Evolutionary conservation across 306 rosid genomes (phyloP).

Genomic region (Astragalus membranaceus): DNA sequence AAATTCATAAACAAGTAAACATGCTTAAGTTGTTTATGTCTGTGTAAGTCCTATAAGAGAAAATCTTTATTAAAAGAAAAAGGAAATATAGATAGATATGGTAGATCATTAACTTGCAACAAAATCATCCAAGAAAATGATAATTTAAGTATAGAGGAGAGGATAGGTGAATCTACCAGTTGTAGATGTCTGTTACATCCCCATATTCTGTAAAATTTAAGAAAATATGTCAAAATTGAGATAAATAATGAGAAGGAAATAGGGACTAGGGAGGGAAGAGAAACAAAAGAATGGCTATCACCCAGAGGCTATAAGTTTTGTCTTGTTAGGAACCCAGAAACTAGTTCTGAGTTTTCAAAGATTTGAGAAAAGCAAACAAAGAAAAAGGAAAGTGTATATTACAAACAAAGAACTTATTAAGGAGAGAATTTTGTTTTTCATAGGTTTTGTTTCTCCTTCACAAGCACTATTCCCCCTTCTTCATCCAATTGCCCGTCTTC

Average conservation of each 20-base stretch:
- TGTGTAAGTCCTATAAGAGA: not conserved
- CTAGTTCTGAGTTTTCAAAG: not conserved
- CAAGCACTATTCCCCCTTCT: not conserved
- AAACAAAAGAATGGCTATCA: not conserved
- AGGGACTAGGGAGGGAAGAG: no score
- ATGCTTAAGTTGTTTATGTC: not conserved
- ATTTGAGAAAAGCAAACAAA: not conserved
- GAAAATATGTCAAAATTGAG: constrained; percentile 17
- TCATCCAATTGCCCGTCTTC: no score
- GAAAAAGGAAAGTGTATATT: not conserved
- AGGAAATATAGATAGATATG: not conserved
- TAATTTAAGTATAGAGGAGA: constrained; percentile 13
- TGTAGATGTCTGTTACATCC: constrained; percentile 87
- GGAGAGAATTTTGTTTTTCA: not conserved
- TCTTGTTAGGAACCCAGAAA: not conserved
- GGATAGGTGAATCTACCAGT: constrained; percentile 55
- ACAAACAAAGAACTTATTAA: not conserved
- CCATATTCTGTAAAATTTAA: constrained; percentile 67
- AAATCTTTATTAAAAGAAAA: not conserved
- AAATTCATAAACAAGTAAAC: not conserved
- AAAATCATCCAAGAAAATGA: not conserved
- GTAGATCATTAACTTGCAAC: constrained; percentile 6
- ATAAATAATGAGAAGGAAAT: not conserved
- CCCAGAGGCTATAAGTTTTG: not conserved
- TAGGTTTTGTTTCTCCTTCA: not conserved